These are phyloP conservation scores for Calonectria pteridis DNA, from an alignment of 2,329 filamentous ascomycete genomes.

Conservation along the genomic window DNA sequence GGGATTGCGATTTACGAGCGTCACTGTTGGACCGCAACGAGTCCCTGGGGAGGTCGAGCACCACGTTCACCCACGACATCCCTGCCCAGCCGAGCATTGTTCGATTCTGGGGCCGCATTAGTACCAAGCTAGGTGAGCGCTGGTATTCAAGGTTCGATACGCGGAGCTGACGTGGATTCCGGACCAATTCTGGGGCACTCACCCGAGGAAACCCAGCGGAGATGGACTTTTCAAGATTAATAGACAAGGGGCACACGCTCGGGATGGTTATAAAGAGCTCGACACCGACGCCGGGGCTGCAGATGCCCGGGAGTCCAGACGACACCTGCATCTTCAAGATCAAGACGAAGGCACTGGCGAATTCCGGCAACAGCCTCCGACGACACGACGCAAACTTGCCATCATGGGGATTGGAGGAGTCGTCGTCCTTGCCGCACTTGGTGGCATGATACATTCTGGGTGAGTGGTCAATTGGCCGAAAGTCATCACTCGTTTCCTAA, in stretches of 20 bases:
- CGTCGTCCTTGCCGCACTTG: background rate
- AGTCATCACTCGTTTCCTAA: background rate
- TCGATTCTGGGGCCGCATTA: background rate
- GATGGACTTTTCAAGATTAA: background rate
- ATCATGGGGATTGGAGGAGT: constrained; percentile 11
- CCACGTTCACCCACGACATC: background rate
- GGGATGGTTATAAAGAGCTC: background rate
- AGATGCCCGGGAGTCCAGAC: background rate
- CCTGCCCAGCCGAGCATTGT: background rate
- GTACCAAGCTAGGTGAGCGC: background rate
- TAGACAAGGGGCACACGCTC: background rate
- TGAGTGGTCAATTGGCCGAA: background rate
- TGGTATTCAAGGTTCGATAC: background rate
- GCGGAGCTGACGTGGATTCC: constrained; percentile 13
- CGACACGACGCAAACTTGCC: constrained; percentile 1
- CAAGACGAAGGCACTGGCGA: background rate
- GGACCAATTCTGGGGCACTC: background rate
- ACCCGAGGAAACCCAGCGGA: background rate
- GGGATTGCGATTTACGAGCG: background rate
- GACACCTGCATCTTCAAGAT: background rate
- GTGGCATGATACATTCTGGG: background rate
- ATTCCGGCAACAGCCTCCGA: background rate
- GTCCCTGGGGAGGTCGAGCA: background rate
- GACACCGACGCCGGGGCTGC: background rate
- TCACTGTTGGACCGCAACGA: background rate